Evolutionary conservation across 805 yeast genomes (phyloP).

Genomic region (Isabelozyma pseudorhagii): DNA sequence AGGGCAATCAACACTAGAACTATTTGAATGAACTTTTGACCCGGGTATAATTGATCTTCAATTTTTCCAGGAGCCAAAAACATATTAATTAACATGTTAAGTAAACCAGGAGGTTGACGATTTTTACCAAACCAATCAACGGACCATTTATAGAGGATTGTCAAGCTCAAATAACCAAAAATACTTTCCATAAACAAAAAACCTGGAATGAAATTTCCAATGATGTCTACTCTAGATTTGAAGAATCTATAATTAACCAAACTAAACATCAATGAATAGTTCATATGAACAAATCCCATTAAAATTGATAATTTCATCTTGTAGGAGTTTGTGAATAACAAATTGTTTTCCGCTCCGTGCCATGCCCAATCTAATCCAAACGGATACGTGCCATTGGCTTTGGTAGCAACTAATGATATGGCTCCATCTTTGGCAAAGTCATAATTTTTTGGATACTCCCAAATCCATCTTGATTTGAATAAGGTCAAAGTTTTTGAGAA

Average conservation of each 20-base stretch:
- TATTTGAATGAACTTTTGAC: constrained; percentile 77
- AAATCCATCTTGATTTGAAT: constrained; percentile 88
- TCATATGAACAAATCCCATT: constrained; percentile 94
- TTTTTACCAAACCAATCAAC: constrained; percentile 83
- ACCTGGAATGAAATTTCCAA: constrained; percentile 94
- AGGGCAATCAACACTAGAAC: constrained; percentile 72
- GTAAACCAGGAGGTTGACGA: constrained; percentile 84
- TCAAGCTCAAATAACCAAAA: constrained; percentile 84
- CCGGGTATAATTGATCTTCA: constrained; percentile 74
- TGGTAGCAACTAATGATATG: constrained; percentile 45
- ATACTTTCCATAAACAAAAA: constrained; percentile 93
- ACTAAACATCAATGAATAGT: constrained; percentile 83
- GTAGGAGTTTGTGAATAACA: constrained; percentile 89
- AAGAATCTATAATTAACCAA: constrained; percentile 73
- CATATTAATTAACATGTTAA: constrained; percentile 95
- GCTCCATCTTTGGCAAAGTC: constrained; percentile 27
- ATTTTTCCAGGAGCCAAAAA: constrained; percentile 89
- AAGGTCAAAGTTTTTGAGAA: constrained; percentile 89
- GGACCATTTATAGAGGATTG: constrained; percentile 91
- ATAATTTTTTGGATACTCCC: constrained; percentile 65
- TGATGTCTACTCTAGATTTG: constrained; percentile 70
- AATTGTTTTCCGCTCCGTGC: constrained; percentile 95
- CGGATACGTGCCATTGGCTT: constrained; percentile 53
- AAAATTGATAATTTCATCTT: constrained; percentile 95
- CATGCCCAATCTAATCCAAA: constrained; percentile 92